phyloP scores from a whole-genome alignment of 2,329 filamentous ascomycete genomes.

The Penicillium verrucosum region DNA sequence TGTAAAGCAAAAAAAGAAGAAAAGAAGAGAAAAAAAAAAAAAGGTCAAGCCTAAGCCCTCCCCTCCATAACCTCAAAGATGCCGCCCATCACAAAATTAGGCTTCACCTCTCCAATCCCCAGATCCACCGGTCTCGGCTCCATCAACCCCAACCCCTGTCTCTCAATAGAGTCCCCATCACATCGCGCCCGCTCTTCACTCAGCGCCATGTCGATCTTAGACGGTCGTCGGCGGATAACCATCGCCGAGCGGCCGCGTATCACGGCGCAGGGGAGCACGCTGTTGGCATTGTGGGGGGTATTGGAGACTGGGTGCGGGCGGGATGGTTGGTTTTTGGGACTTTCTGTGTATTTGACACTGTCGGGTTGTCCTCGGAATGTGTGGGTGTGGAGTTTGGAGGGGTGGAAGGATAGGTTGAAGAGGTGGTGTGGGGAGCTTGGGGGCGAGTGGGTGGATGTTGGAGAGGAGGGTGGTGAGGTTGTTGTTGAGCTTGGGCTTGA shows the following conservation, averaged over 20 bases:
- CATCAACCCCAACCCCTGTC: constrained; percentile 42
- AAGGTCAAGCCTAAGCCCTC: constrained; percentile 24
- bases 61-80: constrained; percentile 50
- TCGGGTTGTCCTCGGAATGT: constrained; percentile 4
- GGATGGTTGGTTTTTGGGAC: neutral
- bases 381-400: constrained; percentile 27
- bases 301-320: neutral
- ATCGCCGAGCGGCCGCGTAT: constrained; percentile 31
- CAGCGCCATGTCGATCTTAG: constrained; percentile 44
- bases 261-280: constrained; percentile 28
- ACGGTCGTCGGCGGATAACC: constrained; percentile 42
- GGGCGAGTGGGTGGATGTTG: constrained; percentile 13
- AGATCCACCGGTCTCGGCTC: constrained; percentile 45
- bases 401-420: constrained; percentile 24
- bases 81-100: constrained; percentile 45
- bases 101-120: constrained; percentile 20
- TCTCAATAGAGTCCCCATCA: constrained; percentile 38
- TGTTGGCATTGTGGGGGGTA: neutral
- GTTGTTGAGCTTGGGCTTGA: constrained; percentile 26
- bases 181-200: constrained; percentile 43
- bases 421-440: constrained; percentile 15
- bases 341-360: neutral
- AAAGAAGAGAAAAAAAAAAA: neutral
- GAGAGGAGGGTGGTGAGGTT: constrained; percentile 26
- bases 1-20: neutral